Evolutionary conservation across 1,284 basidiomycete species (phyloP).

Genomic region (Afroboletus lepidellus): DNA sequence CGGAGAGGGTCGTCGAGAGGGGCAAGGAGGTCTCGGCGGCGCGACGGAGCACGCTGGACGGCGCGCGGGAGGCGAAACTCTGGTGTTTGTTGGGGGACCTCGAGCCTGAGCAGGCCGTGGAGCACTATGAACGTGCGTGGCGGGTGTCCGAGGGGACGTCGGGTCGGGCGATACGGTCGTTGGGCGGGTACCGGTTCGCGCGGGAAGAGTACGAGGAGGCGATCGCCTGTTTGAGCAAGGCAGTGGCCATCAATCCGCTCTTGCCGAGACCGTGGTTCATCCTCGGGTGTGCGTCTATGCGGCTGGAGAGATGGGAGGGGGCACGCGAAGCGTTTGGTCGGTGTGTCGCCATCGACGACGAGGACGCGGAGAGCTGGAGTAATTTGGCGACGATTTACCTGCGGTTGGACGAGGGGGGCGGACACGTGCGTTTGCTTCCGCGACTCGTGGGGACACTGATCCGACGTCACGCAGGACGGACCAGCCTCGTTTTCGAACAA

Average conservation of each 20-base stretch:
- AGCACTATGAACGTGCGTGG: slow-evolving; percentile 88
- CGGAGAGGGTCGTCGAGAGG: slow-evolving; percentile 67
- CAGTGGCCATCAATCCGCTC: slow-evolving; percentile 88
- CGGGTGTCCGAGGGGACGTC: slow-evolving; percentile 75
- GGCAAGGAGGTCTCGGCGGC: slow-evolving; percentile 49
- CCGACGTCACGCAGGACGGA: not conserved
- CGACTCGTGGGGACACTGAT: too few species aligned
- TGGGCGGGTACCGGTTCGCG: slow-evolving; percentile 84
- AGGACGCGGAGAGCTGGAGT: slow-evolving; percentile 98
- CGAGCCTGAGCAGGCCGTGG: slow-evolving; percentile 63
- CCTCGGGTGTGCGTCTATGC: slow-evolving; percentile 86
- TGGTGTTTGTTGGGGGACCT: slow-evolving; percentile 97
- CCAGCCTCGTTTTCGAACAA: slow-evolving; percentile 68
- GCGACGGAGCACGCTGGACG: slow-evolving; percentile 54
- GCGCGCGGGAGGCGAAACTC: slow-evolving; percentile 83
- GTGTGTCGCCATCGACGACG: slow-evolving; percentile 89
- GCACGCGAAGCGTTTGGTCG: slow-evolving; percentile 84
- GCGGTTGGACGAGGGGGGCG: slow-evolving; percentile 56
- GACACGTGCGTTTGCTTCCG: slow-evolving; percentile 31
- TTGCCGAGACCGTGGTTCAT: slow-evolving; percentile 92
- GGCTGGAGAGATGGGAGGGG: slow-evolving; percentile 79
- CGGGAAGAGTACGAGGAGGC: slow-evolving; percentile 63
- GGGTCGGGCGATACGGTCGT: slow-evolving; percentile 85
- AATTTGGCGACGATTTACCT: slow-evolving; percentile 96
- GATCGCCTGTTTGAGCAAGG: slow-evolving; percentile 66